These are phyloP conservation scores for Pseudomassariella vexata DNA, from an alignment of 2,329 filamentous ascomycete genomes.

Conservation along the genomic window DNA sequence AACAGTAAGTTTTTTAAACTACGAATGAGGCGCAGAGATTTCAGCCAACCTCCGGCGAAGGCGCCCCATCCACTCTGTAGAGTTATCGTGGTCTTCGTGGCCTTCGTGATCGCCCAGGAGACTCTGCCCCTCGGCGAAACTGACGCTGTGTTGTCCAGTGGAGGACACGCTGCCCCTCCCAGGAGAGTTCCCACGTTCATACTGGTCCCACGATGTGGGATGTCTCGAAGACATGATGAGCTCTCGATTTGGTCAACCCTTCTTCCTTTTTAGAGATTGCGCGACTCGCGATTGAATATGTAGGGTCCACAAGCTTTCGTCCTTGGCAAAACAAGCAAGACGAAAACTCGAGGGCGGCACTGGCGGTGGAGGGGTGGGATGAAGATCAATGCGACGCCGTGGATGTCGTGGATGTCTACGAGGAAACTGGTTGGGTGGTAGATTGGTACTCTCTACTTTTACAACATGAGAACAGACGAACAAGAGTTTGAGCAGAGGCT, in stretches of 20 bases:
- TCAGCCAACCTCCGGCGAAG: conserved; percentile 29
- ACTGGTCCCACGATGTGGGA: conserved; percentile 38
- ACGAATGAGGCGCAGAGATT: conserved; percentile 11
- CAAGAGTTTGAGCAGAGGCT: too few species aligned
- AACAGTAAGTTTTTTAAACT: conserved; percentile 7
- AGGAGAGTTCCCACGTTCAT: conserved; percentile 36
- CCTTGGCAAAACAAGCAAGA: not conserved
- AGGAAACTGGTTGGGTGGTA: too few species aligned
- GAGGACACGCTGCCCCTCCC: conserved; percentile 33
- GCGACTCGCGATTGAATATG: not conserved
- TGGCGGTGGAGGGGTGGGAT: not conserved
- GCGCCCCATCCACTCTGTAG: conserved; percentile 20
- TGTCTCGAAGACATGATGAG: conserved; percentile 15
- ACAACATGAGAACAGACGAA: too few species aligned
- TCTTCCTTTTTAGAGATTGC: not conserved
- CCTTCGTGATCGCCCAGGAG: conserved; percentile 34
- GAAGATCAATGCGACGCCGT: too few species aligned
- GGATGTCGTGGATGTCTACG: too few species aligned
- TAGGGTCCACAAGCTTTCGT: not conserved
- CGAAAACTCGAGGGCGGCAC: not conserved
- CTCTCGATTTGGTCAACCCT: not conserved
- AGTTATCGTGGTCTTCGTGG: conserved; percentile 26
- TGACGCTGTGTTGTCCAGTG: conserved; percentile 32
- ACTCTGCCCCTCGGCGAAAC: conserved; percentile 36
- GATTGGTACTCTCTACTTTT: too few species aligned